Evolutionary conservation across 345 rosid species (phyloP).

Genomic region (Gossypium stocksii): DNA sequence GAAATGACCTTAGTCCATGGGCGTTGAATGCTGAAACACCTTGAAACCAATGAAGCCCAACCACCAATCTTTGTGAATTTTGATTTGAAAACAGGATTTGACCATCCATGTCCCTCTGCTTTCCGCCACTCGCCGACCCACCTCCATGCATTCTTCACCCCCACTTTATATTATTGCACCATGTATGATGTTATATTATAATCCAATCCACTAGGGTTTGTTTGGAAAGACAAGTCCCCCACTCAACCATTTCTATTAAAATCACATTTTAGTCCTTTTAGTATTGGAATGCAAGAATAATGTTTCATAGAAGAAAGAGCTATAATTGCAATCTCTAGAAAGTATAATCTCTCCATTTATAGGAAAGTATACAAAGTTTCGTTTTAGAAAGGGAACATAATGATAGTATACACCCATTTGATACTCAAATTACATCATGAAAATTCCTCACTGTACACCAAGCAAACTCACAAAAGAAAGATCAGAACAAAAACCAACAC

Average conservation of each 20-base stretch:
- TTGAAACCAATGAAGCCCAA: constrained; percentile 3
- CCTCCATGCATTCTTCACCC: constrained; percentile 18
- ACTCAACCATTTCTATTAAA: not conserved
- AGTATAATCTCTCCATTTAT: constrained; percentile 6
- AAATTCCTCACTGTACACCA: constrained; percentile 35
- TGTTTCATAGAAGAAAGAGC: not conserved
- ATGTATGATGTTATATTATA: too few species aligned
- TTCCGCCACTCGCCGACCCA: constrained; percentile 18
- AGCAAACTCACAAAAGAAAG: constrained; percentile 13
- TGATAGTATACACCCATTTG: constrained; percentile 17
- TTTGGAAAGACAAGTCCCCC: not conserved
- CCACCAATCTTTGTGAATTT: not conserved
- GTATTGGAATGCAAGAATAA: not conserved
- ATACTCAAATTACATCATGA: not conserved
- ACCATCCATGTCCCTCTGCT: constrained; percentile 17
- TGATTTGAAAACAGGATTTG: constrained; percentile 18
- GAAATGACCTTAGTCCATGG: constrained; percentile 11
- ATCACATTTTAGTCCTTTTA: not conserved
- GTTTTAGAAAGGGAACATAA: not conserved
- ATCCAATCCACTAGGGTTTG: too few species aligned
- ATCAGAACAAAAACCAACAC: not conserved
- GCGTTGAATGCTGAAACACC: not conserved
- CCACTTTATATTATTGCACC: not conserved
- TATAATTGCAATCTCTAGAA: constrained; percentile 6
- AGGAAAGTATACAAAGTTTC: constrained; percentile 7